Evolutionary conservation across 2,329 filamentous ascomycete genomes (phyloP), one percentile per base, ranked within the genome.

Genomic region (Xylaria sp.): DNA sequence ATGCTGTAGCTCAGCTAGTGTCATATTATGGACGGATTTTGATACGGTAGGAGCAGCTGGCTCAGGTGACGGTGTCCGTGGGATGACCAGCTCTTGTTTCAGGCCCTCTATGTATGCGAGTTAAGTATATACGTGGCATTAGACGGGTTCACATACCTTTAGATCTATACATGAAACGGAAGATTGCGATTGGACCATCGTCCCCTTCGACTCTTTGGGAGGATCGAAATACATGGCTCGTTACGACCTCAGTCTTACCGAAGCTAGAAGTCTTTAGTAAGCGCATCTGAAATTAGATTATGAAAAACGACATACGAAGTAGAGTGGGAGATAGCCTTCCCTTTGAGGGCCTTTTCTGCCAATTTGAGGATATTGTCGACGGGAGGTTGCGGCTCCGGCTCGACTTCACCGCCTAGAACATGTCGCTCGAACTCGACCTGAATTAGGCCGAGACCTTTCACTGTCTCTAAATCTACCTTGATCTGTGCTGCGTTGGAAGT

Each of bases 91-190:
- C 56, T 77, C 73, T 3, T 70, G 65, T 60, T 75, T 75, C 1
- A 81, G 67, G 3, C 76, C 74, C 21, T 78, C 77, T 80, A 42
- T 2, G 17, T 32, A 50, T 56, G 24, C 58, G 24, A 21, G 54
- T n/a, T n/a, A 54, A 4, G 11, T 5, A 21, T 53, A 47, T n/a
- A n/a, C n/a, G n/a, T n/a, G n/a, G n/a, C n/a, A n/a, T n/a, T n/a
- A n/a, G n/a, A n/a, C n/a, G n/a, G n/a, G n/a, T n/a, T n/a, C n/a
- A n/a, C n/a, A n/a, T n/a, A 75, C 75, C 78, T 73, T 65, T 69
- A 1, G 79, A 80, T 51, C 77, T 73, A 54, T 81, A 81, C 17
- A 77, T 70, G 59, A 81, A 78, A 5, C 60, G 71, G 42, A 78
- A 79, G 2, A 73, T 62, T 1, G 74, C 77, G 8, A 78, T 69